phyloP scores from a whole-genome alignment of 257 asterid species.

The Forsythia suspensa region DNA sequence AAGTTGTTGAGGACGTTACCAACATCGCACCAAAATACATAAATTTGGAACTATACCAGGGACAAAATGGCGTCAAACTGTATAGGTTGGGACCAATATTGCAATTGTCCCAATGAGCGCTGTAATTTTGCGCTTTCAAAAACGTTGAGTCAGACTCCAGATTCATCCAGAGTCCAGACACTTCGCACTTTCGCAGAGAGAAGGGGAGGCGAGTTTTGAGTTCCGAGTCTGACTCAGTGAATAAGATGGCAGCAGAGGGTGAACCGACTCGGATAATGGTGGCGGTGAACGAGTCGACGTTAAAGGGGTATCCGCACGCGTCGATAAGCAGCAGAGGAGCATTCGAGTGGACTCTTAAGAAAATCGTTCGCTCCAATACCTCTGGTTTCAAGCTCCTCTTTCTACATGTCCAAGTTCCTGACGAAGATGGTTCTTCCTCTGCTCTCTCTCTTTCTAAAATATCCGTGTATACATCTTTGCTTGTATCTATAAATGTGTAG shows the following conservation, averaged over 20 bases:
- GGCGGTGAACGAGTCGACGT: slow-evolving; percentile 79
- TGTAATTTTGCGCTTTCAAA: neutral
- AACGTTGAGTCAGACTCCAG: neutral
- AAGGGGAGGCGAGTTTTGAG: neutral
- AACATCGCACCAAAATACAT: too few relatives aligned
- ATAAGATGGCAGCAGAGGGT: slow-evolving; percentile 39
- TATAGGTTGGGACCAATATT: too few relatives aligned
- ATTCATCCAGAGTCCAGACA: neutral
- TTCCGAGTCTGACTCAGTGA: slow-evolving; percentile 10
- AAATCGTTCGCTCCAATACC: slow-evolving; percentile 68
- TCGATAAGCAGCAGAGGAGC: slow-evolving; percentile 86
- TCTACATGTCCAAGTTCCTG: slow-evolving; percentile 83
- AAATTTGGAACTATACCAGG: too few relatives aligned
- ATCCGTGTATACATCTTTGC: neutral
- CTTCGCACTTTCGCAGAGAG: neutral
- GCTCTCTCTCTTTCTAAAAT: neutral
- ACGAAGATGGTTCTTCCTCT: slow-evolving; percentile 59
- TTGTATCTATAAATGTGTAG: neutral
- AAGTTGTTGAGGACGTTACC: too few relatives aligned
- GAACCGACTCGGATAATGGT: slow-evolving; percentile 75
- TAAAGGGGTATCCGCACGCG: slow-evolving; percentile 83
- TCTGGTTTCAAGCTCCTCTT: slow-evolving; percentile 64
- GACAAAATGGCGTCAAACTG: too few relatives aligned
- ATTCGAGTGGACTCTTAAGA: slow-evolving; percentile 78
- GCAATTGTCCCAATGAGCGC: too few relatives aligned